phyloP scores from a whole-genome alignment of 495 filamentous ascomycete genomes.

The Stereocaulon alpinum region DNA sequence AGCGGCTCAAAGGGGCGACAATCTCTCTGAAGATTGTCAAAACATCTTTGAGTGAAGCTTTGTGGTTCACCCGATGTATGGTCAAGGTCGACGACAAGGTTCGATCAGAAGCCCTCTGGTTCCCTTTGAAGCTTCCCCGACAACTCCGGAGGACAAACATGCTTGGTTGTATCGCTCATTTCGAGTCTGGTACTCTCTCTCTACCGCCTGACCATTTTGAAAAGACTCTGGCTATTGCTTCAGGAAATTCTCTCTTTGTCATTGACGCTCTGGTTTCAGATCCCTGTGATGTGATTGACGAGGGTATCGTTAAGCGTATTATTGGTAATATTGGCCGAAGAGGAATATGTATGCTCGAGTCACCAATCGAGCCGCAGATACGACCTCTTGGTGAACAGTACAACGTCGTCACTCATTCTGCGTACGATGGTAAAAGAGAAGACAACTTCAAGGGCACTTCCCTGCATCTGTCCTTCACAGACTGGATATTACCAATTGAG shows the following conservation, averaged over 20 bases:
- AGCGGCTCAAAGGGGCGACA: slow-evolving; percentile 5
- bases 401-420: slow-evolving; percentile 16
- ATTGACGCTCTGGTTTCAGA: slow-evolving; percentile 16
- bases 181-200: slow-evolving; percentile 8
- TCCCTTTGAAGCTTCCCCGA: too few relatives aligned
- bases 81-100: too few relatives aligned
- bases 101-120: too few relatives aligned
- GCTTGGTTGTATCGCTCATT: slow-evolving; percentile 15
- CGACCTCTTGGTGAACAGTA: slow-evolving; percentile 13
- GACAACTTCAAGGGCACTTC: slow-evolving; percentile 17
- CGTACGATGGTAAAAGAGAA: slow-evolving; percentile 16
- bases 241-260: slow-evolving; percentile 20
- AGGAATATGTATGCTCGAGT: slow-evolving; percentile 17
- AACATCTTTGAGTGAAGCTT: slow-evolving; percentile 5
- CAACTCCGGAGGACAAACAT: background rate
- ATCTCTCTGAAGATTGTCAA: slow-evolving; percentile 15
- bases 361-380: slow-evolving; percentile 11
- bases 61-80: background rate
- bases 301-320: slow-evolving; percentile 4
- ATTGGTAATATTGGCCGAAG: slow-evolving; percentile 18
- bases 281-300: slow-evolving; percentile 2
- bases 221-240: slow-evolving; percentile 19
- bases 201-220: slow-evolving; percentile 8
- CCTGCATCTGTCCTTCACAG: slow-evolving; percentile 18
- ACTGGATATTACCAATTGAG: slow-evolving; percentile 14